Evolutionary conservation across 345 rosid species (phyloP), one percentile per base, ranked within the genome.

Genomic region (Brassica cretica): DNA sequence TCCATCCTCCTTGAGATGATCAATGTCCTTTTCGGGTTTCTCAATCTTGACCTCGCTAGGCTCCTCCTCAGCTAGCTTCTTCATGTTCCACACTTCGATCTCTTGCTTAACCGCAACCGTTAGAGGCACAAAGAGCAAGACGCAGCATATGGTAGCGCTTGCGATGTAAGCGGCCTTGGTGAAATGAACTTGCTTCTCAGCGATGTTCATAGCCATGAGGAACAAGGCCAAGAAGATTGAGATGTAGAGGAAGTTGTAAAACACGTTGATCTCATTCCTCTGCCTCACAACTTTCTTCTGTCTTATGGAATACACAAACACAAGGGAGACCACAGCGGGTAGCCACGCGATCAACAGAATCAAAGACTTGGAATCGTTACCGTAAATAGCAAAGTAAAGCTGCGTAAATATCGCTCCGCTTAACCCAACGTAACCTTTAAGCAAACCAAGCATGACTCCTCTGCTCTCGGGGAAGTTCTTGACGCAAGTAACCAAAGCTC

Each of bases 391-490:
- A 53, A 90, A 70, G 81, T 94, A 92, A 70, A 94, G 73, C 67
- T 92, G 98, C 0, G 98, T 94, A 78, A 90, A 70, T n/a, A 94
- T 84, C 8, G 97, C 98, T 4, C 97, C 98, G 71, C 98, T 92
- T 24, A 94, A 67, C 6, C 98, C 98, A 2, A 88, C 89, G 68
- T 83, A 91, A 19, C 98, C 98, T 73, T 94, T 94, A 44, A 94
- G 81, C 0, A 94, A 77, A 16, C 98, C 98, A 53, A 94, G 71
- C 91, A 91, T 84, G 62, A 85, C 83, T 12, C 98, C 98, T 55
- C 98, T 82, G 60, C 96, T 87, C 44, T 90, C 93, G 1, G 98
- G 97, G 84, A 94, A 94, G 49, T 94, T 94, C 77, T 87, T 87
- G 5, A 94, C 91, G 78, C 94, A 89, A 27, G 97, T 92, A 67